Percentiles rank a stretch among this genome's conserved stretches.
Evolutionary conservation across 2,329 filamentous ascomycete species (phyloP).

Genomic region (Zalaria obscura): DNA sequence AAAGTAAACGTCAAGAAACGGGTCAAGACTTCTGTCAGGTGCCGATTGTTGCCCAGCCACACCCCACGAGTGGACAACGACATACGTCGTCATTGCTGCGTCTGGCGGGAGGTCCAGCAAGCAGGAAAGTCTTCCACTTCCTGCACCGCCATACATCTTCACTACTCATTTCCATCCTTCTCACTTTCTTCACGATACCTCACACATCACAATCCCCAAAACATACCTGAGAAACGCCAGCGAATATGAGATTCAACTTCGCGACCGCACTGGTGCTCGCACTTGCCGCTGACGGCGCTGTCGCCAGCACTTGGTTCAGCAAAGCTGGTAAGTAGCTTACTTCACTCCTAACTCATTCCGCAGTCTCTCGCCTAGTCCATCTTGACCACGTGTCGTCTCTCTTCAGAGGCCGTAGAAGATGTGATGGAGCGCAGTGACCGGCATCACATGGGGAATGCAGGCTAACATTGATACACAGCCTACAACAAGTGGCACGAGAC

Average conservation of each 20-base stretch:
- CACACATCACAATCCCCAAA: background rate
- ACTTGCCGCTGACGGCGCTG: constrained; percentile 54
- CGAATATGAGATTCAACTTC: constrained; percentile 62
- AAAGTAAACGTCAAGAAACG: too few relatives aligned
- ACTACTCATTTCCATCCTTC: background rate
- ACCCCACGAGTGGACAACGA: too few relatives aligned
- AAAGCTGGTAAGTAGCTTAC: constrained; percentile 56
- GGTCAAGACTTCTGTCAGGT: too few relatives aligned
- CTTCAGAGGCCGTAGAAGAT: constrained; percentile 4
- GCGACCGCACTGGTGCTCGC: constrained; percentile 55
- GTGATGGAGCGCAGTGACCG: background rate
- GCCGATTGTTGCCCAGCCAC: too few relatives aligned
- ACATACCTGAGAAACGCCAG: background rate
- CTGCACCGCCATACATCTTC: background rate
- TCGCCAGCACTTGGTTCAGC: constrained; percentile 72
- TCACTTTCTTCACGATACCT: background rate
- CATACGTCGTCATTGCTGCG: too few relatives aligned
- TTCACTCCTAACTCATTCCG: too few relatives aligned
- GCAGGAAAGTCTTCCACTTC: too few relatives aligned
- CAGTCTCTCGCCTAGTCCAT: too few relatives aligned
- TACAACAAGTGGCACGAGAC: constrained; percentile 99
- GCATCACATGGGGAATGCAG: constrained; percentile 8
- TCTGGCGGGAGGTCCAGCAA: too few relatives aligned
- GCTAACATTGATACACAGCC: constrained; percentile 36
- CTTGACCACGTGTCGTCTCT: background rate